phyloP scores from a whole-genome alignment of 495 filamentous ascomycete genomes.

The Aspergillus olivimuriae region DNA sequence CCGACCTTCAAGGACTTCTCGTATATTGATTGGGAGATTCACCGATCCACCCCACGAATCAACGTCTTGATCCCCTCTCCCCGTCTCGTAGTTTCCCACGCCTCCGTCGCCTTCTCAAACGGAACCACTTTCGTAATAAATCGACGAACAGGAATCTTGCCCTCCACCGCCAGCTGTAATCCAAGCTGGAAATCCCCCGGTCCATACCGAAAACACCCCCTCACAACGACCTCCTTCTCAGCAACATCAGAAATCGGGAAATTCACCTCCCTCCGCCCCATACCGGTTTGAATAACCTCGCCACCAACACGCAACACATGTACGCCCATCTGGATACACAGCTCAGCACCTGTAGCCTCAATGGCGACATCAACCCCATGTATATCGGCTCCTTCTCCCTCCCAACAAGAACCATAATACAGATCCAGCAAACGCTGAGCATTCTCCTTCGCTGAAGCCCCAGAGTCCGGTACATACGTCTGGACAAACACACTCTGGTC shows the following conservation, averaged over 20 bases:
- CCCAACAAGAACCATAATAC: constrained; percentile 10
- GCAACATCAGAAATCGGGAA: constrained; percentile 79
- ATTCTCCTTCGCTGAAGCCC: constrained; percentile 29
- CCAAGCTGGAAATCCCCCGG: constrained; percentile 76
- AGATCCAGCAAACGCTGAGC: constrained; percentile 21
- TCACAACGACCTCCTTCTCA: constrained; percentile 73
- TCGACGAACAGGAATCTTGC: constrained; percentile 62
- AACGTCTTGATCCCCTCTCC: constrained; percentile 81
- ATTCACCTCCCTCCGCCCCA: constrained; percentile 69
- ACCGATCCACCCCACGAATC: constrained; percentile 52
- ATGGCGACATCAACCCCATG: constrained; percentile 69
- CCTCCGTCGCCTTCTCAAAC: constrained; percentile 68
- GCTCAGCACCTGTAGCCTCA: constrained; percentile 77
- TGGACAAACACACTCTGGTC: not conserved
- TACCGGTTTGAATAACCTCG: constrained; percentile 78
- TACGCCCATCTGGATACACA: constrained; percentile 66
- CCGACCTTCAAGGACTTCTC: not conserved
- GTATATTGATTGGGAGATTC: no score
- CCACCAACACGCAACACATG: constrained; percentile 67
- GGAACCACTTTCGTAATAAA: constrained; percentile 63
- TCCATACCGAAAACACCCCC: constrained; percentile 78
- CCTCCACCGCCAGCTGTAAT: constrained; percentile 57
- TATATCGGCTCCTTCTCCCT: not conserved
- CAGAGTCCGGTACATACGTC: not conserved
- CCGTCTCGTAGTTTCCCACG: constrained; percentile 69